A percentile compares a stretch with the other conserved stretches of the same genome.
phyloP scores from a whole-genome alignment of 2,329 filamentous ascomycete genomes.

The Ophiostoma populinum region DNA sequence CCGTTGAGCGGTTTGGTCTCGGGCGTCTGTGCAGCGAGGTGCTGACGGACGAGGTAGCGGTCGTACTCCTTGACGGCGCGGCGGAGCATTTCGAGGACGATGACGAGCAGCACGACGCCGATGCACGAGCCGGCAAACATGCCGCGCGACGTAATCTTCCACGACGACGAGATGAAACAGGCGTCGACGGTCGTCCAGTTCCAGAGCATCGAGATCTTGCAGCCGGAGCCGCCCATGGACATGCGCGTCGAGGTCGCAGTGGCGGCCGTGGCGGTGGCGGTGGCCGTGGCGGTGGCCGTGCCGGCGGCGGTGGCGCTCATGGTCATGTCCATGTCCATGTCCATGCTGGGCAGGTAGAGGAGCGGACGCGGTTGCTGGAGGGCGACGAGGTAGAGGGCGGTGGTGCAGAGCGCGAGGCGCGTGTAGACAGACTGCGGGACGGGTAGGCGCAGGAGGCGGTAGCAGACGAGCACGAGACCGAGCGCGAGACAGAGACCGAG shows the following conservation, averaged over 20 bases:
- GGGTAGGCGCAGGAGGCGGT: background rate
- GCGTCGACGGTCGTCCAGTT: conserved; percentile 59
- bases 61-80: conserved; percentile 58
- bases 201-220: conserved; percentile 50
- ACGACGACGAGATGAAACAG: conserved; percentile 53
- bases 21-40: conserved; percentile 14
- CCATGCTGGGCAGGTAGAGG: background rate
- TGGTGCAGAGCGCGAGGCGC: background rate
- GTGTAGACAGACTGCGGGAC: background rate
- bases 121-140: conserved; percentile 72
- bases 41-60: conserved; percentile 39
- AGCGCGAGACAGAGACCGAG: background rate
- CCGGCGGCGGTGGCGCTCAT: background rate
- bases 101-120: conserved; percentile 56
- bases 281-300: background rate
- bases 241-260: conserved; percentile 7
- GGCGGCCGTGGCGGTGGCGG: background rate
- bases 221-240: conserved; percentile 17
- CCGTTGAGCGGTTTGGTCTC: too few relatives aligned
- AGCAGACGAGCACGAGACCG: background rate
- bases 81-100: conserved; percentile 55
- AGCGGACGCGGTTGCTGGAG: background rate
- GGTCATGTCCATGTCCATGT: conserved; percentile 4
- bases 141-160: conserved; percentile 50
- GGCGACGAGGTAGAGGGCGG: background rate